A percentile compares a stretch with the other conserved stretches of the same genome.
These are phyloP conservation scores for Eremothecium gossypii DNA, from an alignment of 1,139 yeast genomes.

Conservation along the genomic window DNA sequence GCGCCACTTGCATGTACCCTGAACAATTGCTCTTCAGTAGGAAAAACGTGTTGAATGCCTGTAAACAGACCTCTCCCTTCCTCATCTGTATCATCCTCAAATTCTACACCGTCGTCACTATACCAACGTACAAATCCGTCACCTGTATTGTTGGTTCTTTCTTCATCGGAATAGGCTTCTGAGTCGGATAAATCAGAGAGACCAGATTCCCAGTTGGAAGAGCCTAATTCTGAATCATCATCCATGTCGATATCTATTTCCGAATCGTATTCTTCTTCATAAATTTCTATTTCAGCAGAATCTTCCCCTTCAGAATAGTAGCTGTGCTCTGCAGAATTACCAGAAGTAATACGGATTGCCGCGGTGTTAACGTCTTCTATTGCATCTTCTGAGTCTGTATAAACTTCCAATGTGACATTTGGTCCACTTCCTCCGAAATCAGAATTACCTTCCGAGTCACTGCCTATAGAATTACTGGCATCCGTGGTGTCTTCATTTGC, in stretches of 20 bases:
- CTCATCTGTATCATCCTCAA: slow-evolving; percentile 27
- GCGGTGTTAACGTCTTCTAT: slow-evolving; percentile 24
- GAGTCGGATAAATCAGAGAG: slow-evolving; percentile 26
- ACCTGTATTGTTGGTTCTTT: slow-evolving; percentile 13
- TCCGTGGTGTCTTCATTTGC: slow-evolving; percentile 21
- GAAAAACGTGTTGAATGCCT: slow-evolving; percentile 28
- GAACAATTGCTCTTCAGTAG: slow-evolving; percentile 24
- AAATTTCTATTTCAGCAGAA: slow-evolving; percentile 31
- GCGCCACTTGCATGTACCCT: slow-evolving; percentile 19
- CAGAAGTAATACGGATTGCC: slow-evolving; percentile 9
- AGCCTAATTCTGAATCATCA: slow-evolving; percentile 30
- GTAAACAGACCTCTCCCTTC: slow-evolving; percentile 27
- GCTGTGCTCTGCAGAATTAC: slow-evolving; percentile 10
- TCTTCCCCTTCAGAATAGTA: slow-evolving; percentile 21
- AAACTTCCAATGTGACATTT: slow-evolving; percentile 19
- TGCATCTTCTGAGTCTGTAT: slow-evolving; percentile 30
- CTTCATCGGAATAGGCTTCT: slow-evolving; percentile 23
- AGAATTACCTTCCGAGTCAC: slow-evolving; percentile 13
- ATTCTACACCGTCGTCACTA: slow-evolving; percentile 25
- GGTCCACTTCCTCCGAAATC: slow-evolving; percentile 20
- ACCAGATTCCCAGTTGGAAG: slow-evolving; percentile 31
- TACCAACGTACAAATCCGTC: slow-evolving; percentile 22
- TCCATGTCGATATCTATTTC: slow-evolving; percentile 28
- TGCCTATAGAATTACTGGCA: slow-evolving; percentile 19
- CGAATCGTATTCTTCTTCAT: slow-evolving; percentile 30